phyloP scores from a whole-genome alignment of 306 rosid genomes.

The Luffa acutangula region DNA sequence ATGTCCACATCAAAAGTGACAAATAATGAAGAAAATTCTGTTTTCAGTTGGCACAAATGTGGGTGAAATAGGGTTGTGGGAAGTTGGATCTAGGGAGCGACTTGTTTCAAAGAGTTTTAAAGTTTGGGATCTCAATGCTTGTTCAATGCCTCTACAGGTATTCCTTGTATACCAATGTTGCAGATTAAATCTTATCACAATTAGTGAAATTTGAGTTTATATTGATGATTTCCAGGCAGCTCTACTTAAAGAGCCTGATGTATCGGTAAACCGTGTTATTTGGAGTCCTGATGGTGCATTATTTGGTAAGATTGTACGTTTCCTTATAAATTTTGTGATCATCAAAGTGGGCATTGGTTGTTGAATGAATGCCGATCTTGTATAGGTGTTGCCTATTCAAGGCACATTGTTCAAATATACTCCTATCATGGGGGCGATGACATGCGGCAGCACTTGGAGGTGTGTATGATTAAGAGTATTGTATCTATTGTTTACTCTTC shows the following conservation, averaged over 20 bases:
- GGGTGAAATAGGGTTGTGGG: constrained; percentile 97
- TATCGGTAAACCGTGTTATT: constrained; percentile 92
- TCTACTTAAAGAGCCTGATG: constrained; percentile 85
- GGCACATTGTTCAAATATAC: constrained; percentile 94
- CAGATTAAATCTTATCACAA: neutral
- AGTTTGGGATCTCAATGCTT: constrained; percentile 89
- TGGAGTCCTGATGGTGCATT: constrained; percentile 97
- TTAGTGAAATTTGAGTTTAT: constrained; percentile 14
- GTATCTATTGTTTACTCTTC: constrained; percentile 5
- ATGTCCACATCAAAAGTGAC: constrained; percentile 1
- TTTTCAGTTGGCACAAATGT: constrained; percentile 84
- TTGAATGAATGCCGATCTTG: neutral
- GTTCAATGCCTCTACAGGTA: constrained; percentile 93
- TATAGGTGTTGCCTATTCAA: constrained; percentile 85
- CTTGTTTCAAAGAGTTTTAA: constrained; percentile 71
- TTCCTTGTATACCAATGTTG: neutral
- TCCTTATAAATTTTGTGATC: neutral
- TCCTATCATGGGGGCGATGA: constrained; percentile 70
- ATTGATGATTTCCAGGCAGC: constrained; percentile 53
- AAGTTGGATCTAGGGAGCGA: constrained; percentile 84
- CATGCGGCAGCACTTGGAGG: constrained; percentile 77
- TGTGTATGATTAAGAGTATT: constrained; percentile 11
- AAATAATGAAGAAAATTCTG: constrained; percentile 11
- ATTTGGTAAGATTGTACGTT: constrained; percentile 51
- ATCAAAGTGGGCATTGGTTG: neutral